These are phyloP conservation scores for Mycena citricolor DNA, from an alignment of 1,284 basidiomycete genomes.

Conservation along the genomic window DNA sequence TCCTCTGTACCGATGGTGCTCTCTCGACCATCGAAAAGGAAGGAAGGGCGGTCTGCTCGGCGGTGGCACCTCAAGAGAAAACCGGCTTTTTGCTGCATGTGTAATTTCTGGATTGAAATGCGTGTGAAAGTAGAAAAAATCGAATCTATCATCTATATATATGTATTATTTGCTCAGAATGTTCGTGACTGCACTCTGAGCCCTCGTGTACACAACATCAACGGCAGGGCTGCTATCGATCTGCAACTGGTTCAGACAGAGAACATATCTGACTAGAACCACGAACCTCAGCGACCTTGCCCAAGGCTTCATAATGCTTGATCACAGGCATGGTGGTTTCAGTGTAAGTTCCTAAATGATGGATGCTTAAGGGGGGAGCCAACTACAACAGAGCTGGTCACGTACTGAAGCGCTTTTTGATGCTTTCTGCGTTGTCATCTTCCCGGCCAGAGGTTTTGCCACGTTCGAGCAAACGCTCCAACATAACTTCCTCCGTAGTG, in stretches of 20 bases:
- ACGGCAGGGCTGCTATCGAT: slow-evolving; percentile 77
- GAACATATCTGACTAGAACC: slow-evolving; percentile 6
- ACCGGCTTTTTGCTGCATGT: slow-evolving; percentile 48
- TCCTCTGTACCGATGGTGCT: slow-evolving; percentile 74
- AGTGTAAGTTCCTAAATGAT: slow-evolving; percentile 75
- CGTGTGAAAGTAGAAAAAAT: neutral
- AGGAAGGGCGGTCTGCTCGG: slow-evolving; percentile 53
- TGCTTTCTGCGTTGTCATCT: slow-evolving; percentile 95
- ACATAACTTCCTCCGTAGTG: slow-evolving; percentile 91
- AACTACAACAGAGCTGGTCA: slow-evolving; percentile 25
- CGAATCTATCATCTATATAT: slow-evolving; percentile 1
- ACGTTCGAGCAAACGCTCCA: slow-evolving; percentile 82
- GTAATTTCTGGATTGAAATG: slow-evolving; percentile 24
- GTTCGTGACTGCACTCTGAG: slow-evolving; percentile 55
- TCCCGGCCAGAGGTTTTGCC: slow-evolving; percentile 93
- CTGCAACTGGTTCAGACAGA: slow-evolving; percentile 38
- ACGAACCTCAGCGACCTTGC: slow-evolving; percentile 81
- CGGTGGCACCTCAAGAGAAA: slow-evolving; percentile 34
- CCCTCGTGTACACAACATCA: slow-evolving; percentile 70
- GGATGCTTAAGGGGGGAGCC: slow-evolving; percentile 2
- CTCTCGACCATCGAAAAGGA: slow-evolving; percentile 58
- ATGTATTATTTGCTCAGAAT: slow-evolving; percentile 24
- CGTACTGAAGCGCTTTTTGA: slow-evolving; percentile 94
- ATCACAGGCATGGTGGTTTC: slow-evolving; percentile 97
- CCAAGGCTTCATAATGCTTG: slow-evolving; percentile 71